Evolutionary conservation across 2,329 filamentous ascomycete genomes (phyloP).

Genomic region (Scedosporium dehoogii): DNA sequence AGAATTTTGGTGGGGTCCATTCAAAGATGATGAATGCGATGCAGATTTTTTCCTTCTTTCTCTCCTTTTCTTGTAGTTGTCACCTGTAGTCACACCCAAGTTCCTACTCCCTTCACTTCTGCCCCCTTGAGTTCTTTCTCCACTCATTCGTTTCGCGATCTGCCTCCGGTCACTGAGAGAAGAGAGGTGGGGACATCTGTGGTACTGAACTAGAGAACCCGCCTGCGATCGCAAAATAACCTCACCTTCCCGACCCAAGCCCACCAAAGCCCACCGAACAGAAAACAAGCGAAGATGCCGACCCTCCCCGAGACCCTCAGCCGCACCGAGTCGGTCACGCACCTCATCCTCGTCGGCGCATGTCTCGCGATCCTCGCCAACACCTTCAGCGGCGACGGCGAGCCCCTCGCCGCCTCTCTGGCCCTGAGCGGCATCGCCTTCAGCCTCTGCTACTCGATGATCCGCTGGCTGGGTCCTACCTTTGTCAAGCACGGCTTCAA

Average conservation of each 20-base stretch:
- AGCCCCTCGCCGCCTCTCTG: conserved; percentile 79
- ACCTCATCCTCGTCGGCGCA: conserved; percentile 54
- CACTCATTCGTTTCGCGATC: neutral
- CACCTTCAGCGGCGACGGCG: conserved; percentile 75
- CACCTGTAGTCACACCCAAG: neutral
- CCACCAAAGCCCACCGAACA: neutral
- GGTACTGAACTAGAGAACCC: too few relatives aligned
- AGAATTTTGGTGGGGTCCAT: neutral
- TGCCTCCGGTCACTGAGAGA: too few relatives aligned
- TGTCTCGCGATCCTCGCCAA: conserved; percentile 68
- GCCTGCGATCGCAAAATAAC: too few relatives aligned
- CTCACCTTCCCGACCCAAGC: neutral
- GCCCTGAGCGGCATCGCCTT: conserved; percentile 83
- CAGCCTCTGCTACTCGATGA: conserved; percentile 69
- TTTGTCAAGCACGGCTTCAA: conserved; percentile 86
- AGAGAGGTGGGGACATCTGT: too few relatives aligned
- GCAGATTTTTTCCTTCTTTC: neutral
- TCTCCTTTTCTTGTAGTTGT: neutral
- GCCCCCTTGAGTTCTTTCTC: neutral
- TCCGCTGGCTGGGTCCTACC: conserved; percentile 83
- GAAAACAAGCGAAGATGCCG: neutral
- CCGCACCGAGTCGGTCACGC: conserved; percentile 39
- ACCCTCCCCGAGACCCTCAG: conserved; percentile 31
- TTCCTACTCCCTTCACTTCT: neutral
- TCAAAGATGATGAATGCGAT: neutral